Evolutionary conservation across 352 stramenopile species (phyloP), one percentile per base, ranked within the genome.

Genomic region (Pelagophyceae sp.): DNA sequence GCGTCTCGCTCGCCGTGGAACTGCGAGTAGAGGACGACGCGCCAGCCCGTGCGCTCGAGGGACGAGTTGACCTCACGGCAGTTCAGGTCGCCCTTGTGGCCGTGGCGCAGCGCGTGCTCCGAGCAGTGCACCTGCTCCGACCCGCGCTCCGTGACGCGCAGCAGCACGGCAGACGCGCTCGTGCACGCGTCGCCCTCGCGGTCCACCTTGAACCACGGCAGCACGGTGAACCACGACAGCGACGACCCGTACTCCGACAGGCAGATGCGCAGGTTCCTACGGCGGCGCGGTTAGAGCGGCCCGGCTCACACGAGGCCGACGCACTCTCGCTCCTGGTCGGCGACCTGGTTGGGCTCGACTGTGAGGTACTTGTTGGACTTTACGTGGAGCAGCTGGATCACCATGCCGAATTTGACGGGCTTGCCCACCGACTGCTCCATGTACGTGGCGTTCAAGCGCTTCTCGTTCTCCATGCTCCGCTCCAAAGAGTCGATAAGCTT

Each of bases 121-220:
- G 72, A 50, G 31, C 61, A 78, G 78, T 83, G 80, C 51, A 83
- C 63, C 64, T 79, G 80, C 72, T 83, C 80, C 33, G 63, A 64
- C 2, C 25, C 33, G 35, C 80, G 38, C 74, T 83, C 80, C 20
- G 72, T 40, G 15, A 83, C 78, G 72, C 79, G 79, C 11, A 83
- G 72, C 40, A 75, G 78, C 0, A 83, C 35, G 54, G 78, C 60
- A 17, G 78, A 50, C 31, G 60, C 78, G 38, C 35, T 74, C 5
- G 65, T 31, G 38, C 79, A 65, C 29, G 60, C 38, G 72, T 83
- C 80, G 33, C 80, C 80, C 32, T 83, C 80, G n/a, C 78, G 77
- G 77, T 83, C 80, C 20, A 83, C 81, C 72, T 83, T 83, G 54
- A 77, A 81, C 27, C 78, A 38, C 3, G 80, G 80, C 74, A 83